These are phyloP conservation scores for Wickerhamia fluorescens DNA, from an alignment of 805 yeast genomes.

Conservation along the genomic window DNA sequence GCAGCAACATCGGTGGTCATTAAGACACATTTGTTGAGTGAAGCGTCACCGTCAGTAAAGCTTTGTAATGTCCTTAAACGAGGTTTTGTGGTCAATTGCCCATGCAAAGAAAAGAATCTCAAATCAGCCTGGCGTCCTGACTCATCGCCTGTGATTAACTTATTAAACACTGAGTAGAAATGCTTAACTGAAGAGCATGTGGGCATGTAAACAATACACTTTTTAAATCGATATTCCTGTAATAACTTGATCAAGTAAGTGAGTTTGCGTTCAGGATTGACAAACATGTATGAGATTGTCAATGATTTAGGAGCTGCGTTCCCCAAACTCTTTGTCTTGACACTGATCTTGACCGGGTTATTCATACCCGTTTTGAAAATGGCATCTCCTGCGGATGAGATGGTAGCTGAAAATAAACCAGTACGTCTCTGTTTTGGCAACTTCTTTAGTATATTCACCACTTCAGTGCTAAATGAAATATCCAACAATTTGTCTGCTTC, in stretches of 20 bases:
- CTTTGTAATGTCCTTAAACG: slow-evolving; percentile 63
- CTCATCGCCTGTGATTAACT: slow-evolving; percentile 23
- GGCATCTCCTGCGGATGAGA: slow-evolving; percentile 70
- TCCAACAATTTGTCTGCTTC: slow-evolving; percentile 91
- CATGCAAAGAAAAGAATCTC: slow-evolving; percentile 73
- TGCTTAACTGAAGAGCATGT: slow-evolving; percentile 81
- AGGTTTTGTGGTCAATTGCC: slow-evolving; percentile 77
- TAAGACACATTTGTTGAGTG: slow-evolving; percentile 47
- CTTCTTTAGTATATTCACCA: slow-evolving; percentile 55
- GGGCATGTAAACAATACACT: slow-evolving; percentile 87
- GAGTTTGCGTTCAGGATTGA: slow-evolving; percentile 56
- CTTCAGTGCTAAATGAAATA: slow-evolving; percentile 62
- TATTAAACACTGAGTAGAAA: slow-evolving; percentile 53
- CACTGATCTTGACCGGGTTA: slow-evolving; percentile 85
- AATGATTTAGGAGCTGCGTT: slow-evolving; percentile 55
- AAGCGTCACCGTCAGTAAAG: slow-evolving; percentile 45
- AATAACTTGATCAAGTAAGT: slow-evolving; percentile 50
- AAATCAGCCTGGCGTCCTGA: slow-evolving; percentile 22
- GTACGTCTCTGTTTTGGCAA: slow-evolving; percentile 91
- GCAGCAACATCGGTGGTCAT: slow-evolving; percentile 99
- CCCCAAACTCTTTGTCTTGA: slow-evolving; percentile 40
- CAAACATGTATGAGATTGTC: slow-evolving; percentile 51
- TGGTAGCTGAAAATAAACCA: slow-evolving; percentile 91
- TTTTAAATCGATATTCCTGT: slow-evolving; percentile 51
- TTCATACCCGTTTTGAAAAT: slow-evolving; percentile 86